These are phyloP conservation scores for Microsporum canis DNA, from an alignment of 2,329 filamentous ascomycete species.

Conservation along the genomic window DNA sequence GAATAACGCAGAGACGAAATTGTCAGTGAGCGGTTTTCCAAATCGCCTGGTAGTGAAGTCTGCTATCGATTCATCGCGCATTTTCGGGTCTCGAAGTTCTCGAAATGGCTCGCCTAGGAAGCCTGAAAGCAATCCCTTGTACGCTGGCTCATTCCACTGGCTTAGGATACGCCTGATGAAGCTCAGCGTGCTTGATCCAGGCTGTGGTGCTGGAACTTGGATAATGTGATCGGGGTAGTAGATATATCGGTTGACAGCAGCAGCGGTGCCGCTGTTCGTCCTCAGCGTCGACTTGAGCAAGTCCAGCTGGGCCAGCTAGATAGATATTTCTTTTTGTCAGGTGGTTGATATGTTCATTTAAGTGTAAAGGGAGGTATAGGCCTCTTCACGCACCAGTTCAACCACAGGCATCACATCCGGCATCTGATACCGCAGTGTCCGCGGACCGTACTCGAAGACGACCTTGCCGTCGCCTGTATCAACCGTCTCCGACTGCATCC, in stretches of 20 bases:
- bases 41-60: constrained; percentile 50
- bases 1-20: constrained; percentile 60
- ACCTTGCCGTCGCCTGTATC: constrained; percentile 49
- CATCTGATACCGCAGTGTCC: constrained; percentile 53
- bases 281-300: constrained; percentile 47
- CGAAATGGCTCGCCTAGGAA: constrained; percentile 57
- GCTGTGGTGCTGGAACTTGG: constrained; percentile 42
- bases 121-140: constrained; percentile 36
- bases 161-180: constrained; percentile 24
- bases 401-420: constrained; percentile 47
- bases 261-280: constrained; percentile 41
- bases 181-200: constrained; percentile 16
- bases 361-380: not conserved
- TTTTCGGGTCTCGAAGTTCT: constrained; percentile 46
- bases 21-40: constrained; percentile 50
- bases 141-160: constrained; percentile 45
- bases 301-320: constrained; percentile 19
- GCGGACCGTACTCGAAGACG: constrained; percentile 72
- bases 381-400: not conserved
- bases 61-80: constrained; percentile 62
- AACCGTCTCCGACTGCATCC: constrained; percentile 60
- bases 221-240: constrained; percentile 82
- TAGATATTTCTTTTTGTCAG: constrained; percentile 24
- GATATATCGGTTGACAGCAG: constrained; percentile 59
- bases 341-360: not conserved